These are phyloP conservation scores for Termitomyces sp. DNA, from an alignment of 768 basidiomycete species.

Conservation along the genomic window DNA sequence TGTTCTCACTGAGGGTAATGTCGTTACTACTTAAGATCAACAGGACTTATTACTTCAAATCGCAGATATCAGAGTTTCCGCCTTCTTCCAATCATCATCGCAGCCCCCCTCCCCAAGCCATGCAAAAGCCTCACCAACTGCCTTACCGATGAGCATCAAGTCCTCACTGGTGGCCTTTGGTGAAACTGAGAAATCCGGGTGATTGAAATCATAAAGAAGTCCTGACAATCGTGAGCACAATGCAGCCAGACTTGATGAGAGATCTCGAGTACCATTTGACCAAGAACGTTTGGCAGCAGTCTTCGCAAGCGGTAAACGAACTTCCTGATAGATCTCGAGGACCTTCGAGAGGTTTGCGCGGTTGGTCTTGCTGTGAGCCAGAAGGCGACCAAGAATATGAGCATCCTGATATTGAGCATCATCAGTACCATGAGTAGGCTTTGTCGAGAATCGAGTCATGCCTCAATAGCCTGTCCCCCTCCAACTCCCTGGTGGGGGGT, in stretches of 20 bases:
- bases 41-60: not conserved
- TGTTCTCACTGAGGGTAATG: too few species aligned
- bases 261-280: constrained; percentile 8
- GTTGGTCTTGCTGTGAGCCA: constrained; percentile 12
- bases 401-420: constrained; percentile 12
- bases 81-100: constrained; percentile 15
- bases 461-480: constrained; percentile 22
- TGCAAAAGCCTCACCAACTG: constrained; percentile 12
- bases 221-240: not conserved
- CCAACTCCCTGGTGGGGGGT: constrained; percentile 21
- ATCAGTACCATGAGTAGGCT: too few species aligned
- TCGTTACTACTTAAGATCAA: too few species aligned
- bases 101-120: constrained; percentile 19
- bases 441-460: not conserved
- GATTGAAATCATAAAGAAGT: constrained; percentile 1
- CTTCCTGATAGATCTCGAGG: constrained; percentile 16
- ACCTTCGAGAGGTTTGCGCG: constrained; percentile 7
- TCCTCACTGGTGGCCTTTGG: not conserved
- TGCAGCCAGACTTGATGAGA: not conserved
- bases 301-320: constrained; percentile 15
- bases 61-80: constrained; percentile 4
- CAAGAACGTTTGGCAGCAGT: constrained; percentile 11
- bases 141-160: constrained; percentile 9
- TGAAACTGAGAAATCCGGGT: not conserved
- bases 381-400: constrained; percentile 18